A percentile compares a stretch with the other conserved stretches of the same genome.
These are phyloP conservation scores for Tricholoma matsutake DNA, from an alignment of 768 basidiomycete genomes.

Conservation along the genomic window DNA sequence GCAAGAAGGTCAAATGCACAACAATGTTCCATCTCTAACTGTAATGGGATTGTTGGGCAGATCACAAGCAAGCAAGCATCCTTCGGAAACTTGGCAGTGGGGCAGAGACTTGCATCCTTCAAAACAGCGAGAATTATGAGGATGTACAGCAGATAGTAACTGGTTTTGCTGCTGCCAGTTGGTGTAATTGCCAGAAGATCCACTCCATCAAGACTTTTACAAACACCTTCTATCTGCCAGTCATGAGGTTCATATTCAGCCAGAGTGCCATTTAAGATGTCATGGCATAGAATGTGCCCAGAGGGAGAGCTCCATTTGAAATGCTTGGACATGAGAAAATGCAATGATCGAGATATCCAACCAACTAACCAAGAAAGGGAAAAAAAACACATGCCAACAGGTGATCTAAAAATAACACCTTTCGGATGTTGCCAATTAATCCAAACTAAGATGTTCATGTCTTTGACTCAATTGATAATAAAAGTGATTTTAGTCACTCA, in stretches of 20 bases:
- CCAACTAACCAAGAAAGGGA: background rate
- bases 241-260: background rate
- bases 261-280: background rate
- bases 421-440: no score
- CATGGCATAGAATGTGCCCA: background rate
- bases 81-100: background rate
- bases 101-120: no score
- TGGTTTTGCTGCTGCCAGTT: no score
- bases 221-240: background rate
- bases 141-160: no score
- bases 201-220: background rate
- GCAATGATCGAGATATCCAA: background rate
- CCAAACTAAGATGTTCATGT: no score
- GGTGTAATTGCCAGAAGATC: no score
- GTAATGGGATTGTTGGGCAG: background rate
- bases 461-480: no score
- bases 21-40: background rate
- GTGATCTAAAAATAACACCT: slow-evolving; percentile 12
- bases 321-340: slow-evolving; percentile 15
- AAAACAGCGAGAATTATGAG: no score
- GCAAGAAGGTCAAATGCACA: background rate
- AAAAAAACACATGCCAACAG: slow-evolving; percentile 2
- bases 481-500: no score
- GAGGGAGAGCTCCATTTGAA: slow-evolving; percentile 6
- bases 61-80: background rate